Evolutionary conservation across 2,329 filamentous ascomycete genomes (phyloP).

Genomic region (Metarhizium brunneum): DNA sequence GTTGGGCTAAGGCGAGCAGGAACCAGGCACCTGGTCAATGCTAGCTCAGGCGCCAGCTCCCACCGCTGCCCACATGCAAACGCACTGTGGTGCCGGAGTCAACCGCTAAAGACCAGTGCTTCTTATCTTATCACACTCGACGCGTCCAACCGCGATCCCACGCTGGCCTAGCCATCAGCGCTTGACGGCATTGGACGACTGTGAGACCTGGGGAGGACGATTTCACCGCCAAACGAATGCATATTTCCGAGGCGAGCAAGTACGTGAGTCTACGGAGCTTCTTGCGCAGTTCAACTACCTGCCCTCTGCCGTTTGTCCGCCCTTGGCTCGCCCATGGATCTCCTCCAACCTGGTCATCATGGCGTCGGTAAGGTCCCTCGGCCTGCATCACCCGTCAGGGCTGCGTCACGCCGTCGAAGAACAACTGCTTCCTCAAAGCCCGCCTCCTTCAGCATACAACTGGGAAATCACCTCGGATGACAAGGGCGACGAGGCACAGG

Average conservation of each 20-base stretch:
- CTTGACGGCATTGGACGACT: not conserved
- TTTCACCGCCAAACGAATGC: not conserved
- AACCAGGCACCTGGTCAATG: too few relatives aligned
- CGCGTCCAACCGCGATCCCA: not conserved
- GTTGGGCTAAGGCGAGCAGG: too few relatives aligned
- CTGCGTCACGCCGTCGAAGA: conserved; percentile 78
- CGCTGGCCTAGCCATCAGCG: not conserved
- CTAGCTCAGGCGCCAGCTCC: too few relatives aligned
- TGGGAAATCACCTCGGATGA: conserved; percentile 57
- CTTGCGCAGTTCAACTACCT: not conserved
- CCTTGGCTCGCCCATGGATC: conserved; percentile 21
- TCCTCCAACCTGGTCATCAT: conserved; percentile 38
- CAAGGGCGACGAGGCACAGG: conserved; percentile 32
- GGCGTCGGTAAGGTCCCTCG: conserved; percentile 85
- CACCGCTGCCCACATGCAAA: too few relatives aligned
- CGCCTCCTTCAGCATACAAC: conserved; percentile 55
- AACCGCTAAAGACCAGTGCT: too few relatives aligned
- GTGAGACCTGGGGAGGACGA: not conserved
- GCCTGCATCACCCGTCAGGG: conserved; percentile 79
- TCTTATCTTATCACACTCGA: not conserved
- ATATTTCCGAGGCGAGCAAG: not conserved
- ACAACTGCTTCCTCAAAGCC: conserved; percentile 60
- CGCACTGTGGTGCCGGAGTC: too few relatives aligned
- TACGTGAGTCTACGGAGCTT: not conserved
- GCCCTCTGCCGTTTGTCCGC: not conserved